Base-by-base conservation (phyloP, 2,329 filamentous ascomycete genomes). In the Fusarium sp. region DNA sequence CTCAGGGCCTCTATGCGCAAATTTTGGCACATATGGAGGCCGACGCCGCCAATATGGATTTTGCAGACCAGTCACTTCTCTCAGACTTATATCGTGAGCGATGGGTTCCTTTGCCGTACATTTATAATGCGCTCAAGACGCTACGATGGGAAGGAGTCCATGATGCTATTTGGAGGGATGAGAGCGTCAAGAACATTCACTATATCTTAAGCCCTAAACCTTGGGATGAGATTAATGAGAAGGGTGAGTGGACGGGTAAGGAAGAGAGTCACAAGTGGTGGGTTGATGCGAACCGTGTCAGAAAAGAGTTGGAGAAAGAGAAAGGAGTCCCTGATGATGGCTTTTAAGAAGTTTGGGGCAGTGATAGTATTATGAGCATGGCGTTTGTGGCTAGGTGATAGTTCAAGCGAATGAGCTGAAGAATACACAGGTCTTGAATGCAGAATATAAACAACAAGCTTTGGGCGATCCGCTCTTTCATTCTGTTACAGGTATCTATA, bases 81-180 rank as follows among this genome's bases (percentile, higher is more conserved):
- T 86, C 86, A 7, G 86, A 88, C 54, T 80, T 90, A 28, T 91
- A 88, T 81, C 80, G 80, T 16, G 86, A 83, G 38, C 83, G 88
- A 38, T 91, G 89, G 89, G 86, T 88, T 18, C 79, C 87, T 10
- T 82, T 91, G 74, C 88, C 89, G 3, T 91, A 91, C 74, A 81
- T 86, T 19, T 91, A 91, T 79, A 91, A 91, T 73, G 89, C 88
- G 15, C 84, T 91, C 69, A 91, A 91, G 85, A 90, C 89, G 21
- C 69, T 91, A 82, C 81, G 88, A 21, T 85, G 85, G 82, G 75
- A 82, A 21, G 84, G 82, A 18, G 88, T 90, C 35, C 89, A 91
- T 75, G 79, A 81, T 33, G 77, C 81, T 63, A 88, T 91, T 64
- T 91, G 89, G 89, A 80, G 83, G 16, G 89, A 91, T 73, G 86